Evolutionary conservation across 2,329 filamentous ascomycete genomes (phyloP), one percentile per base, ranked within the genome.

Genomic region (Fusarium sp.): DNA sequence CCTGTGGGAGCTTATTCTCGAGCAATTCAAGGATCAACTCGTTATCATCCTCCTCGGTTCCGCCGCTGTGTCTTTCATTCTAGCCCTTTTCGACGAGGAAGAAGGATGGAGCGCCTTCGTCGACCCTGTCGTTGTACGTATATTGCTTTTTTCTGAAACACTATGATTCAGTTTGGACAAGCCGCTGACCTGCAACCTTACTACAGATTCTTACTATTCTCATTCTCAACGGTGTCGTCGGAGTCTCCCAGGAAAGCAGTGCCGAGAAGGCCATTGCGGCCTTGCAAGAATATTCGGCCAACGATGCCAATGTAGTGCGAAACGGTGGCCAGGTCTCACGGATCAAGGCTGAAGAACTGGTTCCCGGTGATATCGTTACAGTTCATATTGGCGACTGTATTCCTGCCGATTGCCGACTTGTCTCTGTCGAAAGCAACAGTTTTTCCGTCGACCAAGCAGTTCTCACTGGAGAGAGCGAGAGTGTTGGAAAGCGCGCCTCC

Each of bases 21-120:
- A 99, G 83, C 96, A 99, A 81, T 99, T 99, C 87, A 98, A 99
- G 83, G 96, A 99, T 80, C 96, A 99, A 82, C 89, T 99, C 49
- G 96, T 99, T 73, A 88, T 99, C 57, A 99, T 99, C 75, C 87
- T 99, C 24, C 88, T 99, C 52, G 96, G 90, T 58, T 98, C 95
- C 40, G 96, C 96, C 13, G 94, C 92, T 22, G 91, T 99, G 38
- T 98, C 96, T 4, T 98, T 99, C 79, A 90, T 94, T 27, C 86
- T 99, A 67, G 96, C 96, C 27, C 86, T 99, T 15, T 94, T 99
- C 74, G 96, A 99, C 80, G 92, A 96, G 46, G 92, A 92, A 67
- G 94, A 94, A 75, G 96, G 94, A 75, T 98, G 94, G 94, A 94
- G 94, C 70, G 96, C 95, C 38, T 99, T 99, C 80, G 96, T 99